Evolutionary conservation across 2,329 filamentous ascomycete species (phyloP).

Genomic region (Alternaria sp.): DNA sequence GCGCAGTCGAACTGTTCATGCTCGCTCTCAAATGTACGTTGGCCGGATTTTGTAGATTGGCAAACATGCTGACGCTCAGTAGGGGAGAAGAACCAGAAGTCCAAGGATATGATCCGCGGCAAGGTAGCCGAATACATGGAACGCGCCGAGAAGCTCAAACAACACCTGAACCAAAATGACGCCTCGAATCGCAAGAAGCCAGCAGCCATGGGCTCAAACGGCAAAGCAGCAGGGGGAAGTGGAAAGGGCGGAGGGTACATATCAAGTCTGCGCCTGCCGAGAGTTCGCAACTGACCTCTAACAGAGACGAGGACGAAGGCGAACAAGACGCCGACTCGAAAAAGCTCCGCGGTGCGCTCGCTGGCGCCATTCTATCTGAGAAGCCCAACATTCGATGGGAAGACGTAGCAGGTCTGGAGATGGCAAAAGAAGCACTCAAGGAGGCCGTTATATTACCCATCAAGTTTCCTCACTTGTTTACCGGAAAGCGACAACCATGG

Average conservation of each 20-base stretch:
- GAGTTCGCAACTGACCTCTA: constrained; percentile 22
- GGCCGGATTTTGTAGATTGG: constrained; percentile 1
- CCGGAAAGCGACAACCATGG: constrained; percentile 96
- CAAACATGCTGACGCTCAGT: constrained; percentile 19
- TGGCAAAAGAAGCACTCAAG: constrained; percentile 94
- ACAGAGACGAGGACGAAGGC: constrained; percentile 66
- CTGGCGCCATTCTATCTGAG: constrained; percentile 91
- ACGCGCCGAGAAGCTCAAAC: constrained; percentile 96
- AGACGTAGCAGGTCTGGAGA: constrained; percentile 93
- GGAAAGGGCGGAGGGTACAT: constrained; percentile 63
- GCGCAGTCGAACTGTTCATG: constrained; percentile 89
- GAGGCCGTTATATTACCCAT: constrained; percentile 98
- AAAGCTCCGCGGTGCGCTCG: constrained; percentile 89
- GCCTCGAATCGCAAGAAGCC: constrained; percentile 70
- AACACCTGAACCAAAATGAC: constrained; percentile 79
- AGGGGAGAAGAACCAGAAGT: constrained; percentile 94
- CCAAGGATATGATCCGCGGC: constrained; percentile 95
- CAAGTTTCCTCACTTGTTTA: constrained; percentile 96
- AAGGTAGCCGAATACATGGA: constrained; percentile 99
- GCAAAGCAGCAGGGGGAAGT: constrained; percentile 67
- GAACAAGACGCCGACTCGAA: constrained; percentile 86
- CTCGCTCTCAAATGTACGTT: constrained; percentile 84
- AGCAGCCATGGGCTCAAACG: constrained; percentile 74
- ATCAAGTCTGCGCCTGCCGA: neutral
- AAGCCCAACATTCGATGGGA: constrained; percentile 98